Evolutionary conservation across 2,329 filamentous ascomycete species (phyloP).

Genomic region (Colletotrichum lini): DNA sequence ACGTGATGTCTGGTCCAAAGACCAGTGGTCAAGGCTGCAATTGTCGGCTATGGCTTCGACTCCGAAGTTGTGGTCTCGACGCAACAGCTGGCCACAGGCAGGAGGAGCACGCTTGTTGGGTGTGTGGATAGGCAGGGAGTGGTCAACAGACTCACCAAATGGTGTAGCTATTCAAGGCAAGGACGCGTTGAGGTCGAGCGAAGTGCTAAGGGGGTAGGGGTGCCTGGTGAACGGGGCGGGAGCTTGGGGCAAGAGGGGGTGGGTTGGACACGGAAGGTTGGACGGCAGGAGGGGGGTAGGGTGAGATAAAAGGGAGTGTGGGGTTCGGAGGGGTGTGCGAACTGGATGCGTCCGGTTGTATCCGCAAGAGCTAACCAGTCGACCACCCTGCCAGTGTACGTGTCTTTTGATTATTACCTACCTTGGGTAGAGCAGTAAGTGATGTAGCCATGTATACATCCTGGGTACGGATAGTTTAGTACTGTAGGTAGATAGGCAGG

Average conservation of each 20-base stretch:
- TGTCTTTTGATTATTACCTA: background rate
- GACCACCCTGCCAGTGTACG: background rate
- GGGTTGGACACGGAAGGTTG: background rate
- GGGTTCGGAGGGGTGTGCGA: background rate
- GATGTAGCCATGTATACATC: slow-evolving; percentile 3
- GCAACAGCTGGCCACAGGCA: background rate
- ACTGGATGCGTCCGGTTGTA: background rate
- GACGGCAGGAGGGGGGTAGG: background rate
- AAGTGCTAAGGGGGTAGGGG: slow-evolving; percentile 6
- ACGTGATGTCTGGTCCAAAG: slow-evolving; percentile 8
- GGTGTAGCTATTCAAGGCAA: background rate
- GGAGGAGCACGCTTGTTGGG: background rate
- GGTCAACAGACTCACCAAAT: background rate
- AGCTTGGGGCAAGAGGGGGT: slow-evolving; percentile 24
- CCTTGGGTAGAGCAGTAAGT: background rate
- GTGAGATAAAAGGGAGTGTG: background rate
- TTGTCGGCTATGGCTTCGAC: slow-evolving; percentile 25
- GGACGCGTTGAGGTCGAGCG: slow-evolving; percentile 1
- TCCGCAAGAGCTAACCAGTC: too few species aligned
- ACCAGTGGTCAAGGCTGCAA: slow-evolving; percentile 16
- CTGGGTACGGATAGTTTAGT: background rate
- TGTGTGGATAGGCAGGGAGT: slow-evolving; percentile 14
- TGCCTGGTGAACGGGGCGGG: background rate
- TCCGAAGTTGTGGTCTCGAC: background rate
- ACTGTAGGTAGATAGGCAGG: background rate